Evolutionary conservation across 2,329 filamentous ascomycete genomes (phyloP).

Genomic region (Pseudogymnoascus destructans): DNA sequence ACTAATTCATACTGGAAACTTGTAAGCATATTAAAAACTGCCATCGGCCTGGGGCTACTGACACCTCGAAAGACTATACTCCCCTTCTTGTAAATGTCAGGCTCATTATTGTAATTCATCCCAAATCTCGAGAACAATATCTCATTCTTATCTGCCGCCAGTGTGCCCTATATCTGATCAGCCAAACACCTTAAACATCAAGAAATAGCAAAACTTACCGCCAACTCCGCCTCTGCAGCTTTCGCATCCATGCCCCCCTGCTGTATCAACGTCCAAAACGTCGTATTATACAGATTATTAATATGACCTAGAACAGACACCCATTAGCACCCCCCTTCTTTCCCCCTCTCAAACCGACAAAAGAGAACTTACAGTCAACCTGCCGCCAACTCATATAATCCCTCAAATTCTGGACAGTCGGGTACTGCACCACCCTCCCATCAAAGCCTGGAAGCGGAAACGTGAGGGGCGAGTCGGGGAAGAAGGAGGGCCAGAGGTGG

Average conservation of each 20-base stretch:
- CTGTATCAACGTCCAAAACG: slow-evolving; percentile 82
- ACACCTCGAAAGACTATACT: slow-evolving; percentile 73
- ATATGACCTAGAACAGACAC: slow-evolving; percentile 58
- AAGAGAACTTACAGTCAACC: slow-evolving; percentile 64
- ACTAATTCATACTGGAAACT: slow-evolving; percentile 54
- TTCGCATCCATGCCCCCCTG: slow-evolving; percentile 60
- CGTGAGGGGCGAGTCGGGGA: slow-evolving; percentile 57
- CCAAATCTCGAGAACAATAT: slow-evolving; percentile 79
- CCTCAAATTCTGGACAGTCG: slow-evolving; percentile 64
- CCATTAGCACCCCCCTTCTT: neutral
- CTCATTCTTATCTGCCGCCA: slow-evolving; percentile 86
- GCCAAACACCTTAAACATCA: slow-evolving; percentile 15
- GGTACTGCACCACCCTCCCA: slow-evolving; percentile 81
- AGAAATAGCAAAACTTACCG: slow-evolving; percentile 35
- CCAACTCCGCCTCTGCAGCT: slow-evolving; percentile 69
- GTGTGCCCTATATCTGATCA: slow-evolving; percentile 48
- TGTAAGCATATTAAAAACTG: slow-evolving; percentile 5
- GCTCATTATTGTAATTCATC: slow-evolving; percentile 97
- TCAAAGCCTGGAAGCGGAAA: slow-evolving; percentile 81
- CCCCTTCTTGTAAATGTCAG: slow-evolving; percentile 84
- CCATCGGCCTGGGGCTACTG: slow-evolving; percentile 9
- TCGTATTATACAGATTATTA: slow-evolving; percentile 97
- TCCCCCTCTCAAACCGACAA: neutral
- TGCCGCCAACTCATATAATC: slow-evolving; percentile 98
- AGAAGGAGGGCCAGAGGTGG: slow-evolving; percentile 63